These are phyloP conservation scores for Marasmius tenuissimus DNA, from an alignment of 1,284 basidiomycete genomes.

Conservation along the genomic window DNA sequence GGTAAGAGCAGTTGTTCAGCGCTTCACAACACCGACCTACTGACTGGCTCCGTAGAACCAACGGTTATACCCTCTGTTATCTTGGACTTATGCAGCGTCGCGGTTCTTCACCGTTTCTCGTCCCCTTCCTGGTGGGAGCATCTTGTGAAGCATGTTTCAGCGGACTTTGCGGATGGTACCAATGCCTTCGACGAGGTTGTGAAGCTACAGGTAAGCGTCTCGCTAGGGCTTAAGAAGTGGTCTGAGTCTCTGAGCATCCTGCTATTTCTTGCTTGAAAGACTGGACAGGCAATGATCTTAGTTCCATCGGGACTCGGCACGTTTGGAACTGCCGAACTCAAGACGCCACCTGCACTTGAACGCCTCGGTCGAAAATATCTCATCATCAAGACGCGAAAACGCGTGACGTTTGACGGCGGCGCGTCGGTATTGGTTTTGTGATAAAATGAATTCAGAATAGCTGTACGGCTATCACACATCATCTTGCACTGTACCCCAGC, in stretches of 20 bases:
- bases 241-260: background rate
- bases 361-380: conserved; percentile 56
- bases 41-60: conserved; percentile 48
- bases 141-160: conserved; percentile 63
- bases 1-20: conserved; percentile 32
- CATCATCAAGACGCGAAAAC: conserved; percentile 55
- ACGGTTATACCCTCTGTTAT: conserved; percentile 69
- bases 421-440: conserved; percentile 52
- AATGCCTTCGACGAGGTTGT: conserved; percentile 68
- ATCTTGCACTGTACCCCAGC: too few relatives aligned
- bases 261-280: conserved; percentile 38
- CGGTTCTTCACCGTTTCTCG: conserved; percentile 70
- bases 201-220: conserved; percentile 51
- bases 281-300: conserved; percentile 64
- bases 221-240: background rate
- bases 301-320: conserved; percentile 59
- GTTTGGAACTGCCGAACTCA: conserved; percentile 17
- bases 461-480: background rate
- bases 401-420: conserved; percentile 64
- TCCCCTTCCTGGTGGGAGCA: conserved; percentile 75
- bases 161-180: conserved; percentile 49
- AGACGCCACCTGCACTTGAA: conserved; percentile 12
- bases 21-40: background rate
- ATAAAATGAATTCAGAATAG: background rate
- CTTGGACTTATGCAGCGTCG: conserved; percentile 65